A percentile compares a stretch with the other conserved stretches of the same genome.
Conservation (phyloP, 352 stramenopile species). For the Pythium volutum region DNA sequence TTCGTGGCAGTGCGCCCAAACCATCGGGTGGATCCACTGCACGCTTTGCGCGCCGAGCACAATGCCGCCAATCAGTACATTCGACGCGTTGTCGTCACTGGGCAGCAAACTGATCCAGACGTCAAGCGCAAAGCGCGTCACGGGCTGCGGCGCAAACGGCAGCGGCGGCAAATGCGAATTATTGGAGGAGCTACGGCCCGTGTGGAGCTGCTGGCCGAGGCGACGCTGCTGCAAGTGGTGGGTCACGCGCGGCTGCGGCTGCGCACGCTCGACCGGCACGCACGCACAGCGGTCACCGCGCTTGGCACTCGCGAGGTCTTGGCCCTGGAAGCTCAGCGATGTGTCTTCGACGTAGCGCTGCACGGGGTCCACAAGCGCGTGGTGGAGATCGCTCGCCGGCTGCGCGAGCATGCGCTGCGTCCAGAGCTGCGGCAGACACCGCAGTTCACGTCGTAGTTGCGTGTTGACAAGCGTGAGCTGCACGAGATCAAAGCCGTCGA, state of each 20-base stretch:
- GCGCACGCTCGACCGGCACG: conserved; percentile 11
- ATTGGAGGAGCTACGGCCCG: background rate
- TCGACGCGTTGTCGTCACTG: conserved; percentile 4
- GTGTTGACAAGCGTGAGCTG: conserved; percentile 27
- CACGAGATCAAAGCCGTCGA: conserved; percentile 31
- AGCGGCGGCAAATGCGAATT: conserved; percentile 11
- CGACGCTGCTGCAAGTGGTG: conserved; percentile 4
- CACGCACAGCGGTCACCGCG: conserved; percentile 21
- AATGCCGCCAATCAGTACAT: conserved; percentile 27
- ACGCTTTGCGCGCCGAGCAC: conserved; percentile 45
- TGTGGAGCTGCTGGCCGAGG: background rate
- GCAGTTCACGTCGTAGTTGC: background rate
- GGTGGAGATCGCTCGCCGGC: conserved; percentile 15
- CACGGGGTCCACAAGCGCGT: conserved; percentile 11
- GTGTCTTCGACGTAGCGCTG: conserved; percentile 17
- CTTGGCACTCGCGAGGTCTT: conserved; percentile 17
- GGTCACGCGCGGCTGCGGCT: background rate
- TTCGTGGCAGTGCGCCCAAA: conserved; percentile 43
- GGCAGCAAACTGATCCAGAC: conserved; percentile 38
- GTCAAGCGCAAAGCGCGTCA: conserved; percentile 33
- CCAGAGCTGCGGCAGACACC: conserved; percentile 14
- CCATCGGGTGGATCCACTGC: conserved; percentile 20
- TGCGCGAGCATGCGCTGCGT: conserved; percentile 16
- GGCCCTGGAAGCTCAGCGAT: conserved; percentile 13
- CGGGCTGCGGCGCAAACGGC: conserved; percentile 10